Base-by-base conservation (phyloP, 78 protist species). In the Dictyostelium firmibasis region DNA sequence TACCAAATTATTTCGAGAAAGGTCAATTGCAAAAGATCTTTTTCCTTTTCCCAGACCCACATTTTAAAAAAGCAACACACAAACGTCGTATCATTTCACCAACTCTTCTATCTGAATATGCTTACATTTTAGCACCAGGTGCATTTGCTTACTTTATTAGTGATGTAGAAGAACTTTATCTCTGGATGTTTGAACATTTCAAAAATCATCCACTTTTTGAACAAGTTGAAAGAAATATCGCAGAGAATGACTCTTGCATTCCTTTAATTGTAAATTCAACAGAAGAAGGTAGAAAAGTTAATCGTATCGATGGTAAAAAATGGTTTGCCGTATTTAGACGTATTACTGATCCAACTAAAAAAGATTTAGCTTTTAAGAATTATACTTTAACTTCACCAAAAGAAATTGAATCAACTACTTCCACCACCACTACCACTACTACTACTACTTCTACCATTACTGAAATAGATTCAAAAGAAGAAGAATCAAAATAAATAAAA, bases 1-100 rank as follows among this genome's bases (percentile, higher is more conserved):
- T 98, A 36, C 97, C 99, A 10, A 95, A 97, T 72, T 98, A 53
- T 95, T 99, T 99, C 69, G 76, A 25, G 18, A 97, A 97, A 64
- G 99, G 97, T 4, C 99, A 97, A 83, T 84, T 97, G 25, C 50
- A 57, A 25, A 97, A 96, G 92, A 89, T 99, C 38, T 98, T 98
- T 94, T 97, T 99, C 95, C 91, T 97, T 79, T 98, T 97, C 86
- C 99, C 99, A 1, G 99, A 99, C 70, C 99, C 99, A 25, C 99
- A 99, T 83, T 99, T 97, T 64, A 99, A 99, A 87, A 89, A 91
- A 74, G 85, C 95, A 7, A 97, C 97, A 89, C 97, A 96, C 38
- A 81, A 98, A 13, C 92, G 99, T 83, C 96, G 99, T 38, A 97
- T 98, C 86, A 96, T 99, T 87, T 81, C 94, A 83, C 94, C 81